These are phyloP conservation scores for Phlyctochytrium bullatum DNA, from an alignment of 192 early-diverging fungal species.

Conservation along the genomic window DNA sequence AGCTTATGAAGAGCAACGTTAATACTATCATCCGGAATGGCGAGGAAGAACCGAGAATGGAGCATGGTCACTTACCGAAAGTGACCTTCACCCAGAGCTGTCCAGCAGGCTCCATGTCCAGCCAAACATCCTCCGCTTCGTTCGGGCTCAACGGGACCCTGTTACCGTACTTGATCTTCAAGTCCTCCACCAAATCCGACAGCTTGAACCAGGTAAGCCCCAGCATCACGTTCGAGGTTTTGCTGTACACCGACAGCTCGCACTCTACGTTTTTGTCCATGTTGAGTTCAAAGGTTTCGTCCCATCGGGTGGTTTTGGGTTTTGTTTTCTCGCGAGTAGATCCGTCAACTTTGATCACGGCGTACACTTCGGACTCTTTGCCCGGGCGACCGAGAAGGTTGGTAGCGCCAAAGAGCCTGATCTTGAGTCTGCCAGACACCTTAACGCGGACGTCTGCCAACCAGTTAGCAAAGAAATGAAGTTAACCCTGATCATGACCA, in stretches of 20 bases:
- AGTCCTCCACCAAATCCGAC: constrained; percentile 84
- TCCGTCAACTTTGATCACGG: constrained; percentile 81
- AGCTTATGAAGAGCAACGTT: neutral
- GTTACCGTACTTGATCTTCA: constrained; percentile 39
- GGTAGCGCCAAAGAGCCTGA: constrained; percentile 32
- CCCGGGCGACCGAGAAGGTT: constrained; percentile 45
- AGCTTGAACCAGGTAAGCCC: constrained; percentile 89
- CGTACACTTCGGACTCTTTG: constrained; percentile 65
- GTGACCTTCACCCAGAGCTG: constrained; percentile 83
- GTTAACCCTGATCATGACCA: too few relatives aligned
- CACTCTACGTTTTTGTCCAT: constrained; percentile 89
- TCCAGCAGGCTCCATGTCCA: constrained; percentile 92
- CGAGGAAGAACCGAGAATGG: constrained; percentile 50
- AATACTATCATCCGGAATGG: constrained; percentile 58
- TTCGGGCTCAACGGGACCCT: constrained; percentile 2
- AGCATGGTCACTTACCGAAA: constrained; percentile 41
- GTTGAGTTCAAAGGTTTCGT: constrained; percentile 77
- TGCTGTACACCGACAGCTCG: constrained; percentile 84
- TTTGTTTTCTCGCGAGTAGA: constrained; percentile 54
- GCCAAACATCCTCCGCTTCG: constrained; percentile 75
- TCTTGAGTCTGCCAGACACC: constrained; percentile 33
- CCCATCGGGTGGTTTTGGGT: constrained; percentile 62
- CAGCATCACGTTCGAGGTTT: constrained; percentile 51
- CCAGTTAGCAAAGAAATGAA: neutral
- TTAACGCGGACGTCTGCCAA: constrained; percentile 21